Conservation (phyloP, 805 yeast genomes). For the Metschnikowia santaceciliae region DNA sequence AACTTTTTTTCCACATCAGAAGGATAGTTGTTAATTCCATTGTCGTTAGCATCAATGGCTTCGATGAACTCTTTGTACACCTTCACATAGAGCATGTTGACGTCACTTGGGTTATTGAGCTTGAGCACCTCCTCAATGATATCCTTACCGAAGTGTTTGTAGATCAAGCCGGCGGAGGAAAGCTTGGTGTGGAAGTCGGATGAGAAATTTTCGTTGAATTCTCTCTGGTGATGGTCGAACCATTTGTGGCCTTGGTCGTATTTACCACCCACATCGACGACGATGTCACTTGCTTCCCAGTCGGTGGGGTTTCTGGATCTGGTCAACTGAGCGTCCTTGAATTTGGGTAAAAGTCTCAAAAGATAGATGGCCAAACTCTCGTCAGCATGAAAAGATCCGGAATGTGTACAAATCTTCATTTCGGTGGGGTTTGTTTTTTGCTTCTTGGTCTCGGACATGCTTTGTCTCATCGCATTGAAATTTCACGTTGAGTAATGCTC, state of each 20-base stretch:
- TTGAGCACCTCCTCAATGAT: conserved; percentile 54
- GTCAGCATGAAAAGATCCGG: conserved; percentile 96
- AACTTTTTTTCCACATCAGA: conserved; percentile 58
- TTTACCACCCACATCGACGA: conserved; percentile 91
- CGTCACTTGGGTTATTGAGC: conserved; percentile 30
- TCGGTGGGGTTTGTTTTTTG: conserved; percentile 14
- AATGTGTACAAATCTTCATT: conserved; percentile 78
- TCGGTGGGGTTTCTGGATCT: conserved; percentile 81
- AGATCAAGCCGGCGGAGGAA: conserved; percentile 90
- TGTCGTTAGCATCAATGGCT: conserved; percentile 93
- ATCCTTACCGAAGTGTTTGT: conserved; percentile 78
- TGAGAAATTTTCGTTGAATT: conserved; percentile 72
- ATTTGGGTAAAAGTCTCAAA: conserved; percentile 70
- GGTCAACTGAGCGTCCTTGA: conserved; percentile 58
- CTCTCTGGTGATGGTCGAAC: conserved; percentile 97
- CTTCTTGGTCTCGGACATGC: conserved; percentile 21
- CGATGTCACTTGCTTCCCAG: conserved; percentile 86
- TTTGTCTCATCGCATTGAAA: conserved; percentile 3
- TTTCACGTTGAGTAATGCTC: conserved; percentile 5
- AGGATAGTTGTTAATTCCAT: conserved; percentile 73
- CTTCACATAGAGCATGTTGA: conserved; percentile 66
- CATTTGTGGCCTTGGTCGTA: conserved; percentile 74
- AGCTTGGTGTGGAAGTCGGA: conserved; percentile 66
- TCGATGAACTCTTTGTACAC: conserved; percentile 87
- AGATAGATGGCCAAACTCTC: conserved; percentile 91